phyloP scores from a whole-genome alignment of 192 early-diverging fungal species.

The Backusella tarrabulga region DNA sequence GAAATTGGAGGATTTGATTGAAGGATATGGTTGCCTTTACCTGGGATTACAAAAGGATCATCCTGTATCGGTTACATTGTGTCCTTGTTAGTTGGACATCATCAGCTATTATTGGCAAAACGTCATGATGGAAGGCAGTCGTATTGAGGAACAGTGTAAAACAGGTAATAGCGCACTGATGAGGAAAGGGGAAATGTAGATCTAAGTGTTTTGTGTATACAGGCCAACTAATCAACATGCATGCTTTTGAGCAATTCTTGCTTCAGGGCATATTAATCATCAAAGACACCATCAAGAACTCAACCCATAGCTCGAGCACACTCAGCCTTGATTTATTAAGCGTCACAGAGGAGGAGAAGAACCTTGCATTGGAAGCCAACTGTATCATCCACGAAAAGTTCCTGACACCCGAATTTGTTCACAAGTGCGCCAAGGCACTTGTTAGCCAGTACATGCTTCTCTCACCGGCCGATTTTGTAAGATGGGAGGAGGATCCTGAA shows the following conservation, averaged over 20 bases:
- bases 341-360: slow-evolving; percentile 47
- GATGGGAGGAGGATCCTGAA: slow-evolving; percentile 88
- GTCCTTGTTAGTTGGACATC: slow-evolving; percentile 58
- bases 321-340: background rate
- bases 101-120: slow-evolving; percentile 74
- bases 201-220: background rate
- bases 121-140: slow-evolving; percentile 17
- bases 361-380: slow-evolving; percentile 47
- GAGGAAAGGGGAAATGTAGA: background rate
- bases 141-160: background rate
- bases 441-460: slow-evolving; percentile 74
- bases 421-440: slow-evolving; percentile 63
- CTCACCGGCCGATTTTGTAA: slow-evolving; percentile 63
- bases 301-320: slow-evolving; percentile 39
- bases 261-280: slow-evolving; percentile 73
- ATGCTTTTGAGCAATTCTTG: slow-evolving; percentile 54
- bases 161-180: background rate
- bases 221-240: slow-evolving; percentile 25
- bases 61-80: slow-evolving; percentile 62
- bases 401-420: slow-evolving; percentile 68
- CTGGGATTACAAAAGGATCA: slow-evolving; percentile 67
- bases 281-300: slow-evolving; percentile 63
- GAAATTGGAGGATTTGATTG: slow-evolving; percentile 19
- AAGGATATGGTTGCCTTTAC: slow-evolving; percentile 76
- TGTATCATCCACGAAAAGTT: slow-evolving; percentile 60